Evolutionary conservation across 73 alveolate genomes (phyloP), one percentile per base, ranked within the genome.

Genomic region (Diophrys sp.): DNA sequence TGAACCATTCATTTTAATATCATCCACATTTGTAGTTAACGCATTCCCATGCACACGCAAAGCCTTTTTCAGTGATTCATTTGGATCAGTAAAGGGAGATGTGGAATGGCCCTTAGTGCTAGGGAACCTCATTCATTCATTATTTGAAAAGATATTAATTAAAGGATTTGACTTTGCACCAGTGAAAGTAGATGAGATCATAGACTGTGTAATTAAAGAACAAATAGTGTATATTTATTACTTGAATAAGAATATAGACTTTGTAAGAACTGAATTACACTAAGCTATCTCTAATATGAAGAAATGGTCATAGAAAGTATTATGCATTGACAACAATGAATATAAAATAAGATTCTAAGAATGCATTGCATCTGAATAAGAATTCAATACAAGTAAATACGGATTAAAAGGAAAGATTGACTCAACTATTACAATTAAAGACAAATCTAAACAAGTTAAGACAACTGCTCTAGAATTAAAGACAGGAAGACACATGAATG

Each of bases 391-490:
- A 0, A 44, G n/a, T 25, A 74, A 73, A 2, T 79, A 28, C 67
- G 94, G 94, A 14, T 75, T 87, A 30, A 87, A 87, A 56, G 94
- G 94, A 18, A 80, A 80, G 29, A 87, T 87, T 5, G 94, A 87
- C 67, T 56, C 85, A 14, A 87, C 94, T 5, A 78, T 73, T 0
- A 66, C 32, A 18, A 56, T 87, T 28, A 53, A 69, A 62, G 94
- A 87, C 74, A 2, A 24, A 14, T 26, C 34, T 23, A 83, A 83
- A 23, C 30, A 72, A 23, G 23, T 11, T 1, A 77, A 71, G 62
- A 69, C 74, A 18, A 80, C 90, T 1, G 94, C 94, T 11, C 75
- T 87, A 0, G 94, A 87, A 69, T 44, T 87, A 24, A 87, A 87
- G 56, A 87, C 94, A 2, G 94, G 94, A n/a, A 80, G 70, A 55